Evolutionary conservation across 169 alveolate species (phyloP), one percentile per base, ranked within the genome.

Genomic region (Babesia gibsoni): DNA sequence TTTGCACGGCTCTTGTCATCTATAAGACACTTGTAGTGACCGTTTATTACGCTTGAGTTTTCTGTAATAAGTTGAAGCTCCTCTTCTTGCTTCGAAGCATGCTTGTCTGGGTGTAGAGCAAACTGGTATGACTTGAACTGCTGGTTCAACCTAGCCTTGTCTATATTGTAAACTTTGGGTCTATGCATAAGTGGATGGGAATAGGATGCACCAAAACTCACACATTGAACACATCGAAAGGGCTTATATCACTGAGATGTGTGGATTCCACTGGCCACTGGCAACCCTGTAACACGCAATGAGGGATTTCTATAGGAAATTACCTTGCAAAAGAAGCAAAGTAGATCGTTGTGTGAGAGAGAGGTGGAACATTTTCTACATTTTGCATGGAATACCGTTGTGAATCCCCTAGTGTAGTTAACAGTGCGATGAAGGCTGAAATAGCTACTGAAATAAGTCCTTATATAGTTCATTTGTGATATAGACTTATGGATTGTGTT

Each of bases 1-100:
- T 54, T 68, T 32, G 82, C 83, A 20, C 87, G 29, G 20, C 41
- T n/a, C 42, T 78, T 78, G 37, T 78, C 87, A 25, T 78, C 87
- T 0, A 78, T 36, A 12, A 78, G 56, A 4, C 63, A 43, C 0
- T 53, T 46, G 25, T 78, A 78, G 14, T 30, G 25, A 6, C 41
- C 39, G 59, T 68, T 78, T 1, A 78, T 59, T 10, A 67, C 16
- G 41, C 87, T 67, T 12, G 87, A 41, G 49, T 67, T 78, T 14
- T 43, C 18, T 20, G 42, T 78, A 43, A 78, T 78, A 12, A 78
- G 29, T 3, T 49, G 46, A 7, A 78, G 61, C 39, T 78, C 87
- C 16, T 78, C 70, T 16, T 37, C 29, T 12, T n/a, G 20, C 29
- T 48, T 53, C 20, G 45, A 12, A 3, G 67, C 54, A 52, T 78